Evolutionary conservation across 1,139 yeast genomes (phyloP), one percentile per base, ranked within the genome.

Genomic region (Candida sanyaensis): DNA sequence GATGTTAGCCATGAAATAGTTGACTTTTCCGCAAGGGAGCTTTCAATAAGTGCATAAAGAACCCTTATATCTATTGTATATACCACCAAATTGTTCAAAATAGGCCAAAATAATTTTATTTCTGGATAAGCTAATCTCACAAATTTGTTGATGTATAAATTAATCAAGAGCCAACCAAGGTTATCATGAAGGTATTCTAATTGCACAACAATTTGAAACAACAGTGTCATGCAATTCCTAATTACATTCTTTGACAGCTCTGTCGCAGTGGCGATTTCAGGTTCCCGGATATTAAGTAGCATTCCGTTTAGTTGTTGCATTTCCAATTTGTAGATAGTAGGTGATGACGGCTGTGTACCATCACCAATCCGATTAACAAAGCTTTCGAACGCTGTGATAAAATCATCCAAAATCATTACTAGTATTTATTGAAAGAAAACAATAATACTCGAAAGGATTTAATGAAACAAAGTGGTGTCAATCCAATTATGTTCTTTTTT

Each of bases 91-190:
- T 42, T 45, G 12, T 45, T 29, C 17, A 44, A 39, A 2, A 44
- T 32, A 6, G 50, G 50, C 53, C 53, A 50, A 21, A 44, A 39
- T 17, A 44, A 28, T 36, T 43, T 46, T 6, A 48, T 43, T 5
- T 46, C 44, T 6, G 45, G 43, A 23, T 29, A 41, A 10, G 36
- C 27, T 9, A 33, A 6, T 13, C 50, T 36, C 12, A 48, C 41
- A 38, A 45, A 44, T 24, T 21, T 11, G 28, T 29, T 46, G 12
- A 48, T 9, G 29, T 42, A 37, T 21, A 48, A 37, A 31, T 48
- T 43, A 8, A 50, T 44, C 4, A 46, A 26, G 13, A 46, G 40
- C 50, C 50, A 48, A 8, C 33, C 26, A 10, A 50, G 36, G 17
- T 34, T 41, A 41, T 48, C 50, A 10, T 50, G 44, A 17, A 28